Base-by-base conservation (phyloP, 495 filamentous ascomycete genomes). In the Aspergillus affinis region DNA sequence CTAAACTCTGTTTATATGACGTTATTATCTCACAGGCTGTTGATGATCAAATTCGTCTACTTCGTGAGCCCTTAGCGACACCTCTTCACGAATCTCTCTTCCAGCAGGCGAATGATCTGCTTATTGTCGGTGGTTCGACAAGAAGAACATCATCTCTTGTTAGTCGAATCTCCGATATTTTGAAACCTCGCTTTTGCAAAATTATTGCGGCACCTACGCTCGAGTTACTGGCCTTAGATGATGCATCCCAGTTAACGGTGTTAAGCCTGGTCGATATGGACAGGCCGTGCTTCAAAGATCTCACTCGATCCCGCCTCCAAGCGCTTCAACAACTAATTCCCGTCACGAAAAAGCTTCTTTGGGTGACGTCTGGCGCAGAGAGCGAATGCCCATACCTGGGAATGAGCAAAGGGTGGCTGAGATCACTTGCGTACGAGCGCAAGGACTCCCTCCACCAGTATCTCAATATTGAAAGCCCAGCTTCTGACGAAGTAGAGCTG, bases 291-390 rank as follows among this genome's bases (percentile, higher is more conserved):
- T 45, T 45, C 41, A 8, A 45, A 17, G 41, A 45, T 45, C 8
- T 45, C 41, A 45, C 41, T 8, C 9, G 17, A 45, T 8, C 9
- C 8, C 9, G 41, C 41, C 41, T 45, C 17, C 9, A 45, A 9
- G 17, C 9, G 41, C 41, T 45, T 45, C 41, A 17, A 8, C 8
- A 17, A 17, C 41, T 45, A 8, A 17, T 45, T 17, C 41, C 9
- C 41, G 17, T 45, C 17, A 9, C 41, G 8, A 8, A 45, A 9
- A 45, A 45, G 15, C 23, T 64, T 13, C 17, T 64, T 0, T 63
- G 61, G 61, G 61, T 63, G 21, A 58, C 61, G 36, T 51, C 52
- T 6, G 61, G 57, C 2, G 9, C 30, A 30, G 65, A 60, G 21
- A 55, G 29, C 17, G 21, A 47, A 3, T 9, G 23, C 9, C 58